These are phyloP conservation scores for Lonicera japonica DNA, from an alignment of 129 eudicot species.

Conservation along the genomic window DNA sequence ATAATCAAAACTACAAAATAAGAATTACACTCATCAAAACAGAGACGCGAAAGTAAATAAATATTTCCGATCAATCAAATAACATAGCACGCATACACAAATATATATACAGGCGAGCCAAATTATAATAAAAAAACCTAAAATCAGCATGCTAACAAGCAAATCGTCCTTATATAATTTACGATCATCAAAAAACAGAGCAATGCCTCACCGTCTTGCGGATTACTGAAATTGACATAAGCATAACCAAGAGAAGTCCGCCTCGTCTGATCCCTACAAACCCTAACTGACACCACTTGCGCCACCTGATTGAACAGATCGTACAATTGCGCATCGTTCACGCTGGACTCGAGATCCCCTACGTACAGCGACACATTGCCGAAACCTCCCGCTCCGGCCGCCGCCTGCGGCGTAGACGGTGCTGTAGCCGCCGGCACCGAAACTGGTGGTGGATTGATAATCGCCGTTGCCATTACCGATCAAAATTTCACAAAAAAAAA, in stretches of 20 bases:
- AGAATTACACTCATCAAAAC: too few species aligned
- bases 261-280: constrained; percentile 40
- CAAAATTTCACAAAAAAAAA: not conserved
- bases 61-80: too few species aligned
- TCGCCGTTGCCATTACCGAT: constrained; percentile 22
- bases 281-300: constrained; percentile 47
- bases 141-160: too few species aligned
- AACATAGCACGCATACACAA: too few species aligned
- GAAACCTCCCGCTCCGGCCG: constrained; percentile 10
- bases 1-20: too few species aligned
- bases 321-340: constrained; percentile 38
- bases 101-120: too few species aligned
- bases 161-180: too few species aligned
- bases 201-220: constrained; percentile 36
- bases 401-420: constrained; percentile 13
- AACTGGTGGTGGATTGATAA: constrained; percentile 3
- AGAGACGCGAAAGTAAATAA: too few species aligned
- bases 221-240: constrained; percentile 45
- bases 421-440: constrained; percentile 12
- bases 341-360: constrained; percentile 48
- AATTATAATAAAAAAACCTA: too few species aligned
- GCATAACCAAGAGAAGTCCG: constrained; percentile 51
- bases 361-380: constrained; percentile 42
- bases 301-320: constrained; percentile 46
- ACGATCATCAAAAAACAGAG: not conserved